Base-by-base conservation (phyloP, 108 stramenopile genomes). In the Stephanodiscus minutulus region DNA sequence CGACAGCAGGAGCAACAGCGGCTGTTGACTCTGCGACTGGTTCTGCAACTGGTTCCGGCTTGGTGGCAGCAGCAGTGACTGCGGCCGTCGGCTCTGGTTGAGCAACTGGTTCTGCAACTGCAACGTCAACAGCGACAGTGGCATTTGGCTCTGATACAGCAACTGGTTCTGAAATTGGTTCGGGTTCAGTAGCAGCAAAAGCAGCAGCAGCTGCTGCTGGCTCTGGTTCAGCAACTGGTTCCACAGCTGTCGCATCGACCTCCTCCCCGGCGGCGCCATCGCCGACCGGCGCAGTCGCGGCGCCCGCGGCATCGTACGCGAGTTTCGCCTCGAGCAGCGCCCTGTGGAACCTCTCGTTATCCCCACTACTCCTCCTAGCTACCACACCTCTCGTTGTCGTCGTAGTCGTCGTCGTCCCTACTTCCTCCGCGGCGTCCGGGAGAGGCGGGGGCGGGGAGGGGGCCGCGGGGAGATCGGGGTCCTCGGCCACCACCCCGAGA, bases 301-400 rank as follows among this genome's bases (percentile, higher is more conserved):
- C 44, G 5, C n/a, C 43, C 5, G 49, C 54, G 54, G 53, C 55
- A 68, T 68, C 66, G 37, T 68, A 68, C 4, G 66, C 66, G 37
- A 68, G 28, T n/a, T 49, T 47, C 0, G 66, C 66, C 28, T 47
- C 66, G 21, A 68, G 41, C 53, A 68, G 27, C 6, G 66, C 48
- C 35, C 66, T 36, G 39, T 68, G 66, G 53, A 68, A 68, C 28
- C 24, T 50, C 18, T 70, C 58, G 12, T 61, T 15, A 22, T 46
- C 70, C 21, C 31, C 9, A 18, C 41, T 11, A 43, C 41, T 67
- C 12, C 10, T 29, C 46, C 31, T 54, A 0, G 27, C 22, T 10
- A 47, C 55, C 29, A n/a, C 31, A 5, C 31, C 31, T 2, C 31
- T 33, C 31, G 64, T 22, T 5, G 13, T 50, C 21, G 31, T 33